These are phyloP conservation scores for Rhododendron griersonianum DNA, from an alignment of 148 eudicot species.

Conservation along the genomic window DNA sequence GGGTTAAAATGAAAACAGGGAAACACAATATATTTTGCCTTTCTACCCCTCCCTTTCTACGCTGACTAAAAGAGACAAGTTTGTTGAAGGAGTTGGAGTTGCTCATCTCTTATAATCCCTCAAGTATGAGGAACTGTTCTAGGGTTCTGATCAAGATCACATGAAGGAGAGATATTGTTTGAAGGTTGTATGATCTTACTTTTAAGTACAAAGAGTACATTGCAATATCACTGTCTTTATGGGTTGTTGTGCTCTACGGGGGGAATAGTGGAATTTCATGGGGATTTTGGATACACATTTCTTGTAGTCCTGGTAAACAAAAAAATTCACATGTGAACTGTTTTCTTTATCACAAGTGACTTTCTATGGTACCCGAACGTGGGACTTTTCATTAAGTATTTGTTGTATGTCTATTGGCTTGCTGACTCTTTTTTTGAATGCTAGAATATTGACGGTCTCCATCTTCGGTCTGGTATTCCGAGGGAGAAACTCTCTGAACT, in stretches of 20 bases:
- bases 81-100: neutral
- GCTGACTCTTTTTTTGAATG: constrained; percentile 12
- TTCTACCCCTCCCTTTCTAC: constrained; percentile 1
- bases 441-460: constrained; percentile 96
- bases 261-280: neutral
- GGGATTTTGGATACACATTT: neutral
- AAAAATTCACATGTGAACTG: neutral
- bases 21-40: neutral
- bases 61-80: neutral
- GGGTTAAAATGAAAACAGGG: neutral
- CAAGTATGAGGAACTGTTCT: neutral
- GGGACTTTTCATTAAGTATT: neutral
- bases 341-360: neutral
- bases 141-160: neutral
- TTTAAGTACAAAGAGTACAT: neutral
- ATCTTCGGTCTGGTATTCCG: constrained; percentile 89
- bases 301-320: neutral
- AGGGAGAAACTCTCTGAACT: constrained; percentile 87
- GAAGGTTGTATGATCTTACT: neutral
- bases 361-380: neutral
- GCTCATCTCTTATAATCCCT: neutral
- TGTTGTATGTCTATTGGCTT: neutral
- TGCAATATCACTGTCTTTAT: neutral
- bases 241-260: neutral
- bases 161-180: neutral